phyloP scores from a whole-genome alignment of 106 monocot species.

The Dendrobium huoshanense region DNA sequence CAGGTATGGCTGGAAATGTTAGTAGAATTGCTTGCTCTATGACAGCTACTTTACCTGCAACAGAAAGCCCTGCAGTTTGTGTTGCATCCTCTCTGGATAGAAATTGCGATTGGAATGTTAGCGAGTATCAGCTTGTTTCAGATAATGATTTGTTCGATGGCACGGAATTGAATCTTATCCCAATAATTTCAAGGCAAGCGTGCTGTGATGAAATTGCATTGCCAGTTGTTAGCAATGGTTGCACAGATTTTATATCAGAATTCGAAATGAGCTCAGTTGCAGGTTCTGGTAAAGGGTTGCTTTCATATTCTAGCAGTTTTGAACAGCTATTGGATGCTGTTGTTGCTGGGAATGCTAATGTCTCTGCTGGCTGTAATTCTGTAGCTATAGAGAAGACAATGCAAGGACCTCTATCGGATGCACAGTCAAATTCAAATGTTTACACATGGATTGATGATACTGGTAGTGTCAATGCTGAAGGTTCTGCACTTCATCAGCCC shows the following conservation, averaged over 20 bases:
- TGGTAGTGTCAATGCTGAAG: conserved; percentile 30
- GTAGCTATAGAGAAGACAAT: conserved; percentile 15
- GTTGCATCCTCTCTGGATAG: background rate
- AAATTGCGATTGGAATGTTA: conserved; percentile 4
- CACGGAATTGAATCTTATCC: conserved; percentile 41
- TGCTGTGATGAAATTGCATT: conserved; percentile 42
- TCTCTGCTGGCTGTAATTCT: conserved; percentile 19
- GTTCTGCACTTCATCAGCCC: conserved; percentile 15
- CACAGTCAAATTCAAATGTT: too few relatives aligned
- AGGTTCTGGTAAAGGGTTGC: conserved; percentile 12
- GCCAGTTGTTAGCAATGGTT: conserved; percentile 9
- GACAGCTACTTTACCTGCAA: background rate
- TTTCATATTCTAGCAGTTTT: conserved; percentile 27
- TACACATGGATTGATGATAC: conserved; percentile 42
- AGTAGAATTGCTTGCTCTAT: background rate
- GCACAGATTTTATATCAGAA: conserved; percentile 10
- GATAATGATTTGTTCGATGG: conserved; percentile 46
- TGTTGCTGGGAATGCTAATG: conserved; percentile 15
- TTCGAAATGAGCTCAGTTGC: conserved; percentile 12
- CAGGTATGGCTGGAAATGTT: too few relatives aligned
- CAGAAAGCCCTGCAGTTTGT: background rate
- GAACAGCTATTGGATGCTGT: conserved; percentile 41
- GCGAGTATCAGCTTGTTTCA: background rate
- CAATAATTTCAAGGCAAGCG: conserved; percentile 3
- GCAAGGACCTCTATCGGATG: conserved; percentile 10